Evolutionary conservation across 2,329 filamentous ascomycete genomes (phyloP).

Genomic region (Rugonectria rugulosa): DNA sequence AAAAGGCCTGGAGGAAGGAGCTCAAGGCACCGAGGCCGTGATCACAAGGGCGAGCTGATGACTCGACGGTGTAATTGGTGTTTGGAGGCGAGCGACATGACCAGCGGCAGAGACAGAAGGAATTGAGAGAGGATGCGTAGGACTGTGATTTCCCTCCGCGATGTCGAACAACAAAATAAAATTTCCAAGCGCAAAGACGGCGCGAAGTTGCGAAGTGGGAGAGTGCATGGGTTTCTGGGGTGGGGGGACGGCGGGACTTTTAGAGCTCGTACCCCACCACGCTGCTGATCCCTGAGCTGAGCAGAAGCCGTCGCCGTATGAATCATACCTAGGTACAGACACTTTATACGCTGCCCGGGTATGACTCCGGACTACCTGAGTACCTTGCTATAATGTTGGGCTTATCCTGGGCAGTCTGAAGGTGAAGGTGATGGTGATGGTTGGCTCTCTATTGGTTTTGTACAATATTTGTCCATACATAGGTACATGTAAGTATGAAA

Average conservation of each 20-base stretch:
- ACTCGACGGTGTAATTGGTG: slow-evolving; percentile 7
- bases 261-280: slow-evolving; percentile 39
- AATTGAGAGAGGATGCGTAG: neutral
- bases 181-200: slow-evolving; percentile 20
- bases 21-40: neutral
- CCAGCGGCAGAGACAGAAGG: slow-evolving; percentile 22
- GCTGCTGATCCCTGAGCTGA: slow-evolving; percentile 19
- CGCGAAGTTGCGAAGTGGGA: neutral
- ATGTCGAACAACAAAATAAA: slow-evolving; percentile 30
- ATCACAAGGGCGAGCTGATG: slow-evolving; percentile 25
- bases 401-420: no score
- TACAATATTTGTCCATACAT: no score
- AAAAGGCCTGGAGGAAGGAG: neutral
- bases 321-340: slow-evolving; percentile 22
- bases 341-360: no score
- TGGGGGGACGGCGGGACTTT: slow-evolving; percentile 3
- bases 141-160: slow-evolving; percentile 4
- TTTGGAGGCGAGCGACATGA: slow-evolving; percentile 30
- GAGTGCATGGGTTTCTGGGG: no score
- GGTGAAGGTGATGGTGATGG: neutral
- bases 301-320: slow-evolving; percentile 6
- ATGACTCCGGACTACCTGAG: no score
- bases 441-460: no score
- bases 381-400: no score
- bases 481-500: no score